A percentile compares a stretch with the other conserved stretches of the same genome.
Evolutionary conservation across 23 red algal genomes (phyloP).

Genomic region (Cyanidium caldarium): DNA sequence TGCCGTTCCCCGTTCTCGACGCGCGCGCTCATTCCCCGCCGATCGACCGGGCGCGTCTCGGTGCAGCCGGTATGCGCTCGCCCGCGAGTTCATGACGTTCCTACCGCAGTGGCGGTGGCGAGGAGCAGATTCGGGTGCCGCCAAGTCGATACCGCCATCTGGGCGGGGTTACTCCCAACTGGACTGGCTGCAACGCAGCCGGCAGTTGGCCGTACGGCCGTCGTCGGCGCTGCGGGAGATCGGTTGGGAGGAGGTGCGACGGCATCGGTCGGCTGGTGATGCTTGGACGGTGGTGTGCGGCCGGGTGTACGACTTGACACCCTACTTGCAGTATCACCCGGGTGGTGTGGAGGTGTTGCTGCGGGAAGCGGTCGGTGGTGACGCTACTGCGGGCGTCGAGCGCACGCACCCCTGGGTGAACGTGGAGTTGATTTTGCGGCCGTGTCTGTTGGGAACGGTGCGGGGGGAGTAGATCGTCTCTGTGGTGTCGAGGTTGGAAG

Average conservation of each 20-base stretch:
- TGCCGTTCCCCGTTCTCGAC: no score
- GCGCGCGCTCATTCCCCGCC: no score
- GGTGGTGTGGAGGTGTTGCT: slow-evolving; percentile 65
- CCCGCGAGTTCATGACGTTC: no score
- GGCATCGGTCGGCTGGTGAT: slow-evolving; percentile 38
- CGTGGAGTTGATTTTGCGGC: background rate
- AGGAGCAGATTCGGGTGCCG: no score
- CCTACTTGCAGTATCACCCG: slow-evolving; percentile 76
- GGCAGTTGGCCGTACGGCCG: background rate
- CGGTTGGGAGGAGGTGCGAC: slow-evolving; percentile 31
- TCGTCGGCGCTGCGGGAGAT: background rate
- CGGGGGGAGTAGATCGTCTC: background rate
- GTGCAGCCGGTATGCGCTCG: no score
- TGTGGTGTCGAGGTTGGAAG: background rate
- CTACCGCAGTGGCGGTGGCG: no score
- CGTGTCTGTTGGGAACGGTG: background rate
- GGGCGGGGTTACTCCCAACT: no score
- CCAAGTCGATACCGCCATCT: no score
- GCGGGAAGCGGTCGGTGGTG: slow-evolving; percentile 50
- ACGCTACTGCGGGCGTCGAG: slow-evolving; percentile 62
- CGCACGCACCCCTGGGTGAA: slow-evolving; percentile 35
- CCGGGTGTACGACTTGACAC: slow-evolving; percentile 82
- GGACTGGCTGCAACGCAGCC: background rate
- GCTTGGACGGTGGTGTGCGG: slow-evolving; percentile 84
- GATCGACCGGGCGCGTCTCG: no score